These are phyloP conservation scores for Aureobasidium namibiae DNA, from an alignment of 2,329 filamentous ascomycete species.

Conservation along the genomic window DNA sequence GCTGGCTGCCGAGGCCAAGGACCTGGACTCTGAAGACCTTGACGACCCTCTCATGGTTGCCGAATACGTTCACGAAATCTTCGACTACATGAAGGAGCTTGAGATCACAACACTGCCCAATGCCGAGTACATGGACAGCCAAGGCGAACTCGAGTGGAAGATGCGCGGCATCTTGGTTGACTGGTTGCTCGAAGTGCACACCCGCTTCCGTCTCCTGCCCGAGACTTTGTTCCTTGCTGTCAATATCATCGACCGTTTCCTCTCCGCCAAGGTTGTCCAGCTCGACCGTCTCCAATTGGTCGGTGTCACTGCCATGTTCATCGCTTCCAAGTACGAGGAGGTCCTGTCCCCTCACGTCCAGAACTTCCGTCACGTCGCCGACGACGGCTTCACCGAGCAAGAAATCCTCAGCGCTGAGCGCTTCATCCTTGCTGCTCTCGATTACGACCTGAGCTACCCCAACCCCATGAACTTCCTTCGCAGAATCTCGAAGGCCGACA, in stretches of 20 bases:
- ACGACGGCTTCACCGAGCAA: constrained; percentile 89
- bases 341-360: constrained; percentile 92
- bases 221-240: constrained; percentile 95
- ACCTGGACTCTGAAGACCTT: constrained; percentile 78
- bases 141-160: constrained; percentile 96
- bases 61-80: constrained; percentile 95
- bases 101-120: constrained; percentile 78
- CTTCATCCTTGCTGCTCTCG: constrained; percentile 79
- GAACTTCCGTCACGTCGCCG: constrained; percentile 94
- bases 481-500: constrained; percentile 97
- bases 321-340: constrained; percentile 98
- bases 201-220: constrained; percentile 86
- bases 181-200: constrained; percentile 98
- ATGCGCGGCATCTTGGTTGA: constrained; percentile 95
- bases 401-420: constrained; percentile 97
- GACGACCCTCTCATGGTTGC: constrained; percentile 97
- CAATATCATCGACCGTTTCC: constrained; percentile 97
- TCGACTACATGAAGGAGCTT: constrained; percentile 85
- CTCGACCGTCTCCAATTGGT: constrained; percentile 94
- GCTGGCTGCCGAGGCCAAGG: constrained; percentile 39
- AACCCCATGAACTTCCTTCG: constrained; percentile 99
- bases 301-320: constrained; percentile 98
- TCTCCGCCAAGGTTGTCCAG: constrained; percentile 90
- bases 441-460: constrained; percentile 96
- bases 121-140: constrained; percentile 88